Base-by-base conservation (phyloP, 768 basidiomycete species). In the Suillus bovinus region DNA sequence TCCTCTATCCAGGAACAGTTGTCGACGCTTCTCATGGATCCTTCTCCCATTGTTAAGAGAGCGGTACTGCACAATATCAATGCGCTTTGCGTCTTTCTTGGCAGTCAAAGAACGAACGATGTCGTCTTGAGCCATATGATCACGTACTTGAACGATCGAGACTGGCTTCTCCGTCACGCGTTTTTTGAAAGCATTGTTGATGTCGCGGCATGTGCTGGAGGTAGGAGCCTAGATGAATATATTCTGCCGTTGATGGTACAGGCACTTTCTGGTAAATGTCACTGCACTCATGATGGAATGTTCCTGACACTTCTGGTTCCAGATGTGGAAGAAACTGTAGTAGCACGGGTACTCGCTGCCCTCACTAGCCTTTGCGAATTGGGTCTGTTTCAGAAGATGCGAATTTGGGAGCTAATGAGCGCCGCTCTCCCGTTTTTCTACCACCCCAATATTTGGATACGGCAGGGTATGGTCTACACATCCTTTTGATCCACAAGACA, bases 161-260 rank as follows among this genome's bases (percentile, higher is more conserved):
- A 98, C 72, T 99, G 97, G 96, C 76, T 90, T 17, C 76, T 99
- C 58, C 84, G 97, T 2, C 86, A 88, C 69, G 92, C 93, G 0
- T 99, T 99, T 75, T 97, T 98, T 69, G 95, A 96, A 71, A 91
- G 91, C 63, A 94, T 97, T 33, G 93, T 98, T 22, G 95, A 94
- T 64, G 94, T 99, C 1, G 96, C 96, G 6, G 92, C 91, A 0
- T 96, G 93, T 76, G 93, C 96, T 4, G 96, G 96, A 1, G 90
- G 91, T 34, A 80, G 89, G 62, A 96, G 93, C 66, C 71, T 99
- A 68, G 97, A 99, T 70, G 95, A 98, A 68, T 99, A 98, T 68
- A 96, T 99, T 58, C 72, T 97, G n/a, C 97, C 97, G 0, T 74
- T 99, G 62, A 95, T 99, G 93, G 86, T 94, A 5, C 96, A 98